Evolutionary conservation across 495 filamentous ascomycete genomes (phyloP).

Genomic region (Arthonia radiata): DNA sequence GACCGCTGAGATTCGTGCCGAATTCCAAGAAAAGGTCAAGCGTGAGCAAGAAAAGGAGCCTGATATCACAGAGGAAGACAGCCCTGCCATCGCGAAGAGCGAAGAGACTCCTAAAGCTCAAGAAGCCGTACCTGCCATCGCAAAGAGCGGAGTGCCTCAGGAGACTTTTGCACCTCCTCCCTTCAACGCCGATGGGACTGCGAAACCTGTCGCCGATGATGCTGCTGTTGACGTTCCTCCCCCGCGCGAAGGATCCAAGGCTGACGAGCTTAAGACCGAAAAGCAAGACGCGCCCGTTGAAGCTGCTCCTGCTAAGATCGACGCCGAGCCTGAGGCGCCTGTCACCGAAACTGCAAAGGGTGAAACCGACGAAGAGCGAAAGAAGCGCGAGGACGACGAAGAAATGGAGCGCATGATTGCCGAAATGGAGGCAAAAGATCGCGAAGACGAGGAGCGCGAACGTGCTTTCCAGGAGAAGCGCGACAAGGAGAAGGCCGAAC

Average conservation of each 20-base stretch:
- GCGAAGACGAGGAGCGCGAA: slow-evolving; percentile 16
- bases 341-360: slow-evolving; percentile 4
- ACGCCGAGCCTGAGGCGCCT: slow-evolving; percentile 5
- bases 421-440: slow-evolving; percentile 16
- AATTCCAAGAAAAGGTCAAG: slow-evolving; percentile 39
- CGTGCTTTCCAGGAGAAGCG: slow-evolving; percentile 12
- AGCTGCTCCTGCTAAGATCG: slow-evolving; percentile 18
- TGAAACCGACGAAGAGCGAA: slow-evolving; percentile 8
- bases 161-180: slow-evolving; percentile 13
- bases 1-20: slow-evolving; percentile 43
- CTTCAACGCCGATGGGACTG: slow-evolving; percentile 21
- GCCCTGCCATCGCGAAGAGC: too few species aligned
- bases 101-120: too few species aligned
- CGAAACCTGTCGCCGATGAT: slow-evolving; percentile 15
- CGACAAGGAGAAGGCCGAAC: slow-evolving; percentile 19
- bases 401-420: slow-evolving; percentile 15
- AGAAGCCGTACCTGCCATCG: slow-evolving; percentile 15
- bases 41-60: slow-evolving; percentile 14
- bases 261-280: neutral
- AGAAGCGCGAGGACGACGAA: slow-evolving; percentile 24
- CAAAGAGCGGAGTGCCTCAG: slow-evolving; percentile 18
- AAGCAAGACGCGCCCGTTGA: neutral
- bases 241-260: slow-evolving; percentile 2
- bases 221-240: slow-evolving; percentile 5
- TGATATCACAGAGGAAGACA: too few species aligned